Conservation (phyloP, 2,329 filamentous ascomycete species). For the Sclerotinia glacialis region DNA sequence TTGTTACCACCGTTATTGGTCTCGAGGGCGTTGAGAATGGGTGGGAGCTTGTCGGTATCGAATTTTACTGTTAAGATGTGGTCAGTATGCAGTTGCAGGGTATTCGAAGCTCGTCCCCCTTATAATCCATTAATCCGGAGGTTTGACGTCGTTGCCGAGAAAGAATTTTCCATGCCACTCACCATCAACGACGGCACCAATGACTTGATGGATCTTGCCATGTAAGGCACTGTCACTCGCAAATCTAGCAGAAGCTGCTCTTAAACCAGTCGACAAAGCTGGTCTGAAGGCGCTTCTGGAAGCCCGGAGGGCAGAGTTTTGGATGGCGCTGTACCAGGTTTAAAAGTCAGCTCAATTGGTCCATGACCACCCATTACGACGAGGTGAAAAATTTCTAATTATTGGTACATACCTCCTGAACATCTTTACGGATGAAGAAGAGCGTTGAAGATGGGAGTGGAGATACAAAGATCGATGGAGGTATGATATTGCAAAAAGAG, state of each 20-base stretch:
- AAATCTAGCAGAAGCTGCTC: conserved; percentile 49
- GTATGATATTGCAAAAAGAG: conserved; percentile 24
- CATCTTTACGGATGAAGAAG: conserved; percentile 72
- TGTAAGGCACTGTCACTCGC: conserved; percentile 58
- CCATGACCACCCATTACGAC: conserved; percentile 28
- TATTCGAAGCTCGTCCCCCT: conserved; percentile 24
- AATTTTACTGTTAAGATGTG: conserved; percentile 76
- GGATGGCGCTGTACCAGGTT: conserved; percentile 58
- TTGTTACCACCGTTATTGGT: conserved; percentile 90
- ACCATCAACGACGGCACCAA: conserved; percentile 99
- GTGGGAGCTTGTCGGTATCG: conserved; percentile 85
- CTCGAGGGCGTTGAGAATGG: conserved; percentile 96
- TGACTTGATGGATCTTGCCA: conserved; percentile 78
- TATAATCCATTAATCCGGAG: conserved; percentile 28
- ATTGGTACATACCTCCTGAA: conserved; percentile 69
- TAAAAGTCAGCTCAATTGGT: conserved; percentile 50
- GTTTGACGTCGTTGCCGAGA: conserved; percentile 32
- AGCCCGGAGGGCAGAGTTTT: conserved; percentile 60
- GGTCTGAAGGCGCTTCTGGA: conserved; percentile 58
- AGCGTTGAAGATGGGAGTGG: conserved; percentile 60
- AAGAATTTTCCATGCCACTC: conserved; percentile 49
- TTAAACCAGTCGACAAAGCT: conserved; percentile 54
- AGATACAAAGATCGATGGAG: conserved; percentile 50
- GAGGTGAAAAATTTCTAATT: conserved; percentile 32
- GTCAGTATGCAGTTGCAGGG: conserved; percentile 32